Base-by-base conservation (phyloP, 345 rosid genomes). In the Theobroma cacao region DNA sequence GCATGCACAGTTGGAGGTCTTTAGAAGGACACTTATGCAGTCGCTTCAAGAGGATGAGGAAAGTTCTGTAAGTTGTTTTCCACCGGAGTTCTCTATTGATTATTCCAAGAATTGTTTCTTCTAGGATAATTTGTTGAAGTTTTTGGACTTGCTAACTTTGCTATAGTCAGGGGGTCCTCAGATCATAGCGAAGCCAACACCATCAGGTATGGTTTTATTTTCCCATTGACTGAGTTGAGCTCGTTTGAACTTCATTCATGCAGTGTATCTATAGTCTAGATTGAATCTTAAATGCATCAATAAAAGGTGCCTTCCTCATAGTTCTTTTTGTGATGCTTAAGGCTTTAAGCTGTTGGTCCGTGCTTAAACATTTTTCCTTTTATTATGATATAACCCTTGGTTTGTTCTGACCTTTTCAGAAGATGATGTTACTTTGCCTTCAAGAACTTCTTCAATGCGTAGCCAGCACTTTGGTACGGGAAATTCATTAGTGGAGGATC, bases 41-140 rank as follows among this genome's bases (percentile, higher is more conserved):
- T 95, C 98, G 61, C 97, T 95, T 72, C 90, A 81, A 81, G 98
- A 93, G 80, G 98, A 91, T 63, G 98, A 89, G 28, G 97, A 93
- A 41, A 72, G 84, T 84, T 82, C 89, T 61, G 94, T 88, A 82
- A 78, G 88, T 84, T 71, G 26, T 74, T n/a, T n/a, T n/a, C 47
- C 50, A 14, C 28, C 11, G 30, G 28, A 22, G 6, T 43, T 26
- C 9, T 41, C 12, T 18, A 5, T 22, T 7, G 14, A 8, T 66
- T 56, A 33, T 41, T 15, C 33, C 0, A 28, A 40, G 33, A 47
- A 81, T 38, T n/a, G n/a, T 47, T 66, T 31, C 67, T 62, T 78
- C 36, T 26, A 43, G 75, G 11, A 47, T 45, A 74, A 61, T 62
- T 34, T 15, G 45, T 71, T 71, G 8, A 40, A 20, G 20, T 61